A percentile compares a stretch with the other conserved stretches of the same genome.
Evolutionary conservation across 2,329 filamentous ascomycete genomes (phyloP).

Genomic region (Pestalotiopsis sp.): DNA sequence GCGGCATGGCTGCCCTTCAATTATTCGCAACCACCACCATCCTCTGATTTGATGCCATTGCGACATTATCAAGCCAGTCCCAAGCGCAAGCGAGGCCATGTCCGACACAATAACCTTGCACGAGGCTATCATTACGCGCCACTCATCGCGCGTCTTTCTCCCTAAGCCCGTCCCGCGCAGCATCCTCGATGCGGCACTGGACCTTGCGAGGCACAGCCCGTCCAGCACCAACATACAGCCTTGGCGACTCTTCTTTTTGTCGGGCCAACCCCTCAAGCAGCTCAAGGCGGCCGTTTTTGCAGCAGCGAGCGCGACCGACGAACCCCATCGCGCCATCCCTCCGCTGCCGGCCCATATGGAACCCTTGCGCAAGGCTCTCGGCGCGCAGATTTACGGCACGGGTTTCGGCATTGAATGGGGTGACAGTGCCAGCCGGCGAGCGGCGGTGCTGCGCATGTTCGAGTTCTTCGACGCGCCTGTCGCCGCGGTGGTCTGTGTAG

Average conservation of each 20-base stretch:
- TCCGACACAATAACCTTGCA: neutral
- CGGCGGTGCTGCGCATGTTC: slow-evolving; percentile 4
- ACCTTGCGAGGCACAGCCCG: neutral
- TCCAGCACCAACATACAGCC: slow-evolving; percentile 1
- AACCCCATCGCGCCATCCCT: neutral
- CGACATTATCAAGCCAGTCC: too few species aligned
- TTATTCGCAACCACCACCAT: too few species aligned
- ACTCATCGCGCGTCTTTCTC: slow-evolving; percentile 2
- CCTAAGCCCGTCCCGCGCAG: neutral
- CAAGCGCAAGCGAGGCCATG: neutral
- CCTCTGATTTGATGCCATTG: too few species aligned
- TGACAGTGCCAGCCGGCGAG: neutral
- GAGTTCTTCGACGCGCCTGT: neutral
- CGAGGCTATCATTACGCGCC: neutral
- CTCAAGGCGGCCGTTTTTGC: neutral
- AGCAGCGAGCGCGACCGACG: neutral
- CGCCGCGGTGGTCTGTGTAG: neutral
- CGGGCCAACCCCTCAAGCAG: neutral
- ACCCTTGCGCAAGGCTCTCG: slow-evolving; percentile 1
- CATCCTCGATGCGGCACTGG: neutral
- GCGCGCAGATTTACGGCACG: neutral
- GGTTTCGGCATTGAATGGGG: neutral
- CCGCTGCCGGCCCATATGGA: slow-evolving; percentile 2
- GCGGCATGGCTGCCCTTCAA: too few species aligned
- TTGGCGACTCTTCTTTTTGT: neutral